Conservation (phyloP, 257 asterid genomes). For the Galeopsis tetrahit region DNA sequence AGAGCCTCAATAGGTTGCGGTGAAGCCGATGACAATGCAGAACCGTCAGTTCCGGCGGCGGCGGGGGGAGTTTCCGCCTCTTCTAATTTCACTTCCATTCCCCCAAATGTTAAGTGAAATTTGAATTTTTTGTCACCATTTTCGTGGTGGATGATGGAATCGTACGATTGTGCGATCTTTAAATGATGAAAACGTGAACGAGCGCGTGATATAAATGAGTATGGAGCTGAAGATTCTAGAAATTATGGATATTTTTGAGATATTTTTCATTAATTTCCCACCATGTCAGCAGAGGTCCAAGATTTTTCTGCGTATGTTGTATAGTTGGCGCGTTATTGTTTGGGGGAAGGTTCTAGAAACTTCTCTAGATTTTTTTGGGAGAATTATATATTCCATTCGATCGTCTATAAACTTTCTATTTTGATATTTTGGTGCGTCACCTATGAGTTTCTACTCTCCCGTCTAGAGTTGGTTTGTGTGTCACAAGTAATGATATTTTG, state of each 20-base stretch:
- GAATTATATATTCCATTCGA: too few species aligned
- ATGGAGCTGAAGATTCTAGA: constrained; percentile 29
- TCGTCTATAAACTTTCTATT: too few species aligned
- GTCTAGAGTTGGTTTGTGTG: too few species aligned
- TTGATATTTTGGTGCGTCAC: too few species aligned
- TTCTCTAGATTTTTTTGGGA: constrained; percentile 22
- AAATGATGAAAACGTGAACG: neutral
- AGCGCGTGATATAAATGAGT: neutral
- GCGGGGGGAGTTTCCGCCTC: neutral
- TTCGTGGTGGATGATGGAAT: neutral
- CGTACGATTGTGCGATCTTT: neutral
- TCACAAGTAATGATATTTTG: too few species aligned
- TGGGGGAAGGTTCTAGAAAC: constrained; percentile 12
- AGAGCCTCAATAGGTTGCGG: constrained; percentile 73
- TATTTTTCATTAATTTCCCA: neutral
- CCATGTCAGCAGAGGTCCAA: neutral
- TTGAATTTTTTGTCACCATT: neutral
- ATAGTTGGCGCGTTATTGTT: constrained; percentile 1
- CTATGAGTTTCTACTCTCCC: too few species aligned
- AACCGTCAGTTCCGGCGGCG: constrained; percentile 8
- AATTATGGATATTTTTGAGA: constrained; percentile 3
- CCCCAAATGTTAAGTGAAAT: neutral
- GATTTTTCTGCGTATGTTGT: neutral
- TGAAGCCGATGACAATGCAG: constrained; percentile 23
- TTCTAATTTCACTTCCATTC: constrained; percentile 33